Evolutionary conservation across 176 grass and related monocot genomes (phyloP), one percentile per base, ranked within the genome.

Genomic region (Cenchrus americanus): DNA sequence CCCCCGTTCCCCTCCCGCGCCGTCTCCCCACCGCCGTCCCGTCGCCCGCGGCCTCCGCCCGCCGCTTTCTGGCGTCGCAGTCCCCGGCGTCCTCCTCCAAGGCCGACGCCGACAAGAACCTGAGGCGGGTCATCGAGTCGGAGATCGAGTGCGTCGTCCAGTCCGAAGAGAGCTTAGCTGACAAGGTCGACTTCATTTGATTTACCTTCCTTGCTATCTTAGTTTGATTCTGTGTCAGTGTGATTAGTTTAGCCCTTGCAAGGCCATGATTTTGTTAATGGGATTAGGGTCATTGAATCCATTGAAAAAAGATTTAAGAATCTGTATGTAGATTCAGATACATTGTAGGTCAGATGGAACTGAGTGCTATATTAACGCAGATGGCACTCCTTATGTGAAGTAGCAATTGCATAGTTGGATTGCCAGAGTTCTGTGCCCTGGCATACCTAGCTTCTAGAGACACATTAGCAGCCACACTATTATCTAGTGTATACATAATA

Each of bases 111-210:
- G 87, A 94, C 15, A 90, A 92, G 65, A 92, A 86, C 71, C 85
- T 92, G 55, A 83, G 42, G 85, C 74, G 82, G 58, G 85, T 94
- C 64, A 80, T 94, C 75, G 90, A 94, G 32, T 92, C 87, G 75
- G 93, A 94, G 90, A 92, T 92, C 70, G 70, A 88, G 21, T 92
- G 90, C 69, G 79, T 71, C 41, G 41, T 83, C 30, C 43, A 90
- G 47, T 67, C 90, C 14, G 82, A 92, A 41, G 51, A 82, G 11
- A 75, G 34, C 77, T 6, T n/a, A 67, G 49, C 84, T 23, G 13
- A 58, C 42, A 77, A 87, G 84, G 88, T 90, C 14, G 47, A 8
- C 83, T 14, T 52, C 66, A 60, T 61, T 62, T 78, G 21, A 44
- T 42, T 57, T n/a, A 2, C 4, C 72, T 78, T 12, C 17, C 50